Evolutionary conservation across 2,329 filamentous ascomycete species (phyloP).

Genomic region (Aspergillus brunneoviolaceus): DNA sequence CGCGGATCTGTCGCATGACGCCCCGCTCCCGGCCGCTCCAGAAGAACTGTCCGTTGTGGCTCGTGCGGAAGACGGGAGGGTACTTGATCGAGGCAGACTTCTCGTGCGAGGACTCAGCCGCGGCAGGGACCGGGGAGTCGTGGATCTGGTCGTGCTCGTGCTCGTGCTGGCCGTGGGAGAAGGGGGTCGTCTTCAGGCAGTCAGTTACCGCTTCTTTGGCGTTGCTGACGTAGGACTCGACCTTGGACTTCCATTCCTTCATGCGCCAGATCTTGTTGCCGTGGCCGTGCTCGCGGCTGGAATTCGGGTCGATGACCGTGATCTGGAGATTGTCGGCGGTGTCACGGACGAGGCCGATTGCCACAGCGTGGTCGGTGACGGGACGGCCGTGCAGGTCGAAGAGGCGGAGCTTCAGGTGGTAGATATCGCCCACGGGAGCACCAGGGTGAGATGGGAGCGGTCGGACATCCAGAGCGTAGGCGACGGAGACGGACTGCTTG

Average conservation of each 20-base stretch:
- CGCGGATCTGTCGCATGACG: conserved; percentile 32
- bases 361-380: conserved; percentile 29
- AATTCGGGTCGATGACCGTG: conserved; percentile 25
- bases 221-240: conserved; percentile 18
- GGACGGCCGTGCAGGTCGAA: conserved; percentile 26
- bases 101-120: background rate
- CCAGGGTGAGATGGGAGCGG: conserved; percentile 22
- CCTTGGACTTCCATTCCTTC: conserved; percentile 26
- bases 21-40: conserved; percentile 21
- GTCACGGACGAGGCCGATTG: conserved; percentile 29
- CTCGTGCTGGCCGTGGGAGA: background rate
- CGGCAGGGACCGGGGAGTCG: background rate
- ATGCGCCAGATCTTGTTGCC: conserved; percentile 19
- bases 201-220: conserved; percentile 13
- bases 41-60: conserved; percentile 21
- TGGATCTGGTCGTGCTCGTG: background rate
- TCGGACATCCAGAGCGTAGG: conserved; percentile 26
- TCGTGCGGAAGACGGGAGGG: conserved; percentile 10
- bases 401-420: conserved; percentile 25
- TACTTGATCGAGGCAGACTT: background rate
- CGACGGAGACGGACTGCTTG: conserved; percentile 17
- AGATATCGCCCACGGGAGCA: conserved; percentile 17
- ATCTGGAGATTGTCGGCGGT: conserved; percentile 27
- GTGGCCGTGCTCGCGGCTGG: conserved; percentile 8
- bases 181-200: conserved; percentile 6